phyloP scores from a whole-genome alignment of 2,329 filamentous ascomycete genomes.

The Pyrenochaeta sp. region DNA sequence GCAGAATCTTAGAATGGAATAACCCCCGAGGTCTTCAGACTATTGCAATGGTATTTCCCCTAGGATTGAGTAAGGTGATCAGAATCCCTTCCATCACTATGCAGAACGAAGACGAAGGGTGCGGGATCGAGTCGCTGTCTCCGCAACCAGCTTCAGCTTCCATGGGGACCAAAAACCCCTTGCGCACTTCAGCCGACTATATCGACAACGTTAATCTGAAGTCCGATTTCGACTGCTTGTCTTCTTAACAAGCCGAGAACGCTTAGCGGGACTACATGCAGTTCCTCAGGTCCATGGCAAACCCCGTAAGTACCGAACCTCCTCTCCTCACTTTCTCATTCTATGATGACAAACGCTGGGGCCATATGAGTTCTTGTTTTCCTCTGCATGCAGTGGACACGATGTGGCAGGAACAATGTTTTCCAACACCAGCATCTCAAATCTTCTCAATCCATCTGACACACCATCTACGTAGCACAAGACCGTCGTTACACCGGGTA shows the following conservation, averaged over 20 bases:
- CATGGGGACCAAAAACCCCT: neutral
- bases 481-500: neutral
- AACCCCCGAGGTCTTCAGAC: too few relatives aligned
- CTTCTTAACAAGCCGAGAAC: neutral
- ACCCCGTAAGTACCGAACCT: constrained; percentile 14
- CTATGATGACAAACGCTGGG: constrained; percentile 46
- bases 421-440: constrained; percentile 29
- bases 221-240: neutral
- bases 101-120: neutral
- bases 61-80: too few relatives aligned
- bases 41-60: too few relatives aligned
- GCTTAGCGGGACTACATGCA: neutral
- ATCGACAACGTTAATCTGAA: neutral
- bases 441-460: constrained; percentile 40
- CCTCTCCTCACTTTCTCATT: neutral
- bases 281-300: neutral
- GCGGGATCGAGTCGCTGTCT: too few relatives aligned
- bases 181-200: neutral
- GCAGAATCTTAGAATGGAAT: too few relatives aligned
- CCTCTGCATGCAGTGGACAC: neutral
- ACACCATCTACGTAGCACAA: neutral
- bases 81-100: neutral
- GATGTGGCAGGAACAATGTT: constrained; percentile 33
- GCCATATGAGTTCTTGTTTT: constrained; percentile 42
- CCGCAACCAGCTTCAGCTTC: too few relatives aligned